A percentile compares a stretch with the other conserved stretches of the same genome.
Conservation (phyloP, 2,329 filamentous ascomycete species). For the Meredithiella fracta region DNA sequence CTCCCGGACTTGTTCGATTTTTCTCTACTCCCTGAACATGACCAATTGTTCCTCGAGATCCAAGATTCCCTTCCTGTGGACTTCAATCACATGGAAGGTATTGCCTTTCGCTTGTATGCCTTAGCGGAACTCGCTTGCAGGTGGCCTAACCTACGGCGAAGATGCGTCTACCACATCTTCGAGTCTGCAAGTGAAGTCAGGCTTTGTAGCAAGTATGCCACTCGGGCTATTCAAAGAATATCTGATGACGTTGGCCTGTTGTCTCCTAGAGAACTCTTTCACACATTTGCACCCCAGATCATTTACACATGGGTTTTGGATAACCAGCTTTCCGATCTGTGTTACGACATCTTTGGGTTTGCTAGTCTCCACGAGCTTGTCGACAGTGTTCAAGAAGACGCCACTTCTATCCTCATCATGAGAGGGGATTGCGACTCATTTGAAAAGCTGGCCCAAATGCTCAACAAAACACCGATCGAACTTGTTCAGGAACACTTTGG, state of each 20-base stretch:
- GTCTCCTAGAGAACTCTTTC: slow-evolving; percentile 56
- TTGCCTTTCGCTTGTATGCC: slow-evolving; percentile 65
- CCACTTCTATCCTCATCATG: slow-evolving; percentile 69
- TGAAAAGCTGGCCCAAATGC: slow-evolving; percentile 38
- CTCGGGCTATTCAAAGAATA: slow-evolving; percentile 51
- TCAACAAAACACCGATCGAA: slow-evolving; percentile 37
- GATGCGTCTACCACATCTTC: slow-evolving; percentile 86
- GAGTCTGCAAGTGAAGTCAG: slow-evolving; percentile 44
- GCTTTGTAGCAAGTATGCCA: slow-evolving; percentile 51
- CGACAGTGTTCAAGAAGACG: slow-evolving; percentile 54
- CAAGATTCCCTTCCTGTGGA: slow-evolving; percentile 63
- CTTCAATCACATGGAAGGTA: slow-evolving; percentile 57
- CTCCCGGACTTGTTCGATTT: slow-evolving; percentile 62
- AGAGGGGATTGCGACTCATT: slow-evolving; percentile 51
- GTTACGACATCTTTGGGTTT: slow-evolving; percentile 76
- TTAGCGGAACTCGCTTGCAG: slow-evolving; percentile 60
- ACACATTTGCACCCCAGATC: slow-evolving; percentile 72
- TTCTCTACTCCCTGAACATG: slow-evolving; percentile 70
- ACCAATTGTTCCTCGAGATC: slow-evolving; percentile 70
- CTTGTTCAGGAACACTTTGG: slow-evolving; percentile 55
- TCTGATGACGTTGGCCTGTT: slow-evolving; percentile 47
- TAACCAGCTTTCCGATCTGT: slow-evolving; percentile 52
- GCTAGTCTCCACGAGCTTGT: slow-evolving; percentile 50
- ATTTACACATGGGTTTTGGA: slow-evolving; percentile 76
- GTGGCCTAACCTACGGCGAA: slow-evolving; percentile 74